Evolutionary conservation across 331 rosid species (phyloP).

Genomic region (Prunus yedoensis): DNA sequence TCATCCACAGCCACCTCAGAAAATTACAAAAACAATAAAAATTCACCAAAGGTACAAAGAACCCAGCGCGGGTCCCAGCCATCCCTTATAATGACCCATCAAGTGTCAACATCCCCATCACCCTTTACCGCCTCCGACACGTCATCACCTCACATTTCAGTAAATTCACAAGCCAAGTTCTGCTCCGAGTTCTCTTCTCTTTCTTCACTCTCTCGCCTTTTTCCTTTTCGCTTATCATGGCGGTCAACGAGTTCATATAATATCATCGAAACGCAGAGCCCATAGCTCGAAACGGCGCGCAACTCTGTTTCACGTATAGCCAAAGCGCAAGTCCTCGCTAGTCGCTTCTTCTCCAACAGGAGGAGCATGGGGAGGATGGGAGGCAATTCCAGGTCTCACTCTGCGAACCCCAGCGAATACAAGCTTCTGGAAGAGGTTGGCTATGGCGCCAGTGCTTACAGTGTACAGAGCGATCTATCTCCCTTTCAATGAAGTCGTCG

Average conservation of each 20-base stretch:
- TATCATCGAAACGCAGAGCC: constrained; percentile 12
- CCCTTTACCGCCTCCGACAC: constrained; percentile 24
- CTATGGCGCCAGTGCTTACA: constrained; percentile 91
- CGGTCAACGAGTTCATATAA: constrained; percentile 51
- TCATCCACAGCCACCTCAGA: background rate
- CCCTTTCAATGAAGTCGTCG: constrained; percentile 81
- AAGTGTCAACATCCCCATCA: constrained; percentile 28
- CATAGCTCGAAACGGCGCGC: background rate
- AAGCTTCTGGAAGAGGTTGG: constrained; percentile 96
- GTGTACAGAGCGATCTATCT: constrained; percentile 82
- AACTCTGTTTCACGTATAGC: background rate
- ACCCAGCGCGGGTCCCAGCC: constrained; percentile 17
- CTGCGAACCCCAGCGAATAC: constrained; percentile 64
- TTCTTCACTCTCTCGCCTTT: background rate
- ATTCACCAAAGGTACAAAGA: background rate
- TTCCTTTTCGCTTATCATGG: constrained; percentile 28
- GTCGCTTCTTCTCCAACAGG: background rate
- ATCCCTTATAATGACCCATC: background rate
- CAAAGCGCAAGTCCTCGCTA: background rate
- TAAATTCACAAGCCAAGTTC: background rate
- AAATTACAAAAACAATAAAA: background rate
- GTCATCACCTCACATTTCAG: constrained; percentile 28
- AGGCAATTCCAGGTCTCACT: constrained; percentile 42
- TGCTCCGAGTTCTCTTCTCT: background rate
- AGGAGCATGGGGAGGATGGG: constrained; percentile 49